Conservation (phyloP, 2,329 filamentous ascomycete species). For the Hypoxylon sp. region DNA sequence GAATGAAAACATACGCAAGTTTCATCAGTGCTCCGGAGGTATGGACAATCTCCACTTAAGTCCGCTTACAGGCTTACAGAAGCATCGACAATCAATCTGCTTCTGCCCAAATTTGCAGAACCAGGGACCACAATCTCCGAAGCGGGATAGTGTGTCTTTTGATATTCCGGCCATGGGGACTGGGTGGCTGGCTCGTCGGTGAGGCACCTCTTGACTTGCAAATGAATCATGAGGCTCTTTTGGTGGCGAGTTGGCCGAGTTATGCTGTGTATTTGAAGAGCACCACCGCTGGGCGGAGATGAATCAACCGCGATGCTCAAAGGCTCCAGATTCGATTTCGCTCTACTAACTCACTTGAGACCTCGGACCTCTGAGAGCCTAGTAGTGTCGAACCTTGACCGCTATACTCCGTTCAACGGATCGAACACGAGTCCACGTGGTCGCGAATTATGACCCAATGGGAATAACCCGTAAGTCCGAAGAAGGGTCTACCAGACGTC, state of each 20-base stretch:
- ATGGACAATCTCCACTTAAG: constrained; percentile 2
- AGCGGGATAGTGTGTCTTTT: not conserved
- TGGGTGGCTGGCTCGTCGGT: not conserved
- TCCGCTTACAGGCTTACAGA: not conserved
- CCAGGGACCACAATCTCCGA: not conserved
- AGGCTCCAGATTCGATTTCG: no score
- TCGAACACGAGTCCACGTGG: not conserved
- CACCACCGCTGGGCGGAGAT: no score
- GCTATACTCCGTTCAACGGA: not conserved
- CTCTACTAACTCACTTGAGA: no score
- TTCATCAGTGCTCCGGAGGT: not conserved
- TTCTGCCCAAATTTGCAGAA: not conserved
- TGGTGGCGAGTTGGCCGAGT: no score
- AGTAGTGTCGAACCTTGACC: not conserved
- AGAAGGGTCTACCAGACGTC: not conserved
- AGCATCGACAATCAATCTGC: not conserved
- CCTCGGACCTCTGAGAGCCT: no score
- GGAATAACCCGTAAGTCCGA: not conserved
- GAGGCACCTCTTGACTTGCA: not conserved
- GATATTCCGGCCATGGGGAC: not conserved
- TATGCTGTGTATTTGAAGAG: no score
- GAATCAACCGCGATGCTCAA: no score
- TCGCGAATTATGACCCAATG: not conserved
- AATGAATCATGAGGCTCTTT: no score
- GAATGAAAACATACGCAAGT: not conserved